These are phyloP conservation scores for Myxozyma mucilagina DNA, from an alignment of 805 yeast species.

Conservation along the genomic window DNA sequence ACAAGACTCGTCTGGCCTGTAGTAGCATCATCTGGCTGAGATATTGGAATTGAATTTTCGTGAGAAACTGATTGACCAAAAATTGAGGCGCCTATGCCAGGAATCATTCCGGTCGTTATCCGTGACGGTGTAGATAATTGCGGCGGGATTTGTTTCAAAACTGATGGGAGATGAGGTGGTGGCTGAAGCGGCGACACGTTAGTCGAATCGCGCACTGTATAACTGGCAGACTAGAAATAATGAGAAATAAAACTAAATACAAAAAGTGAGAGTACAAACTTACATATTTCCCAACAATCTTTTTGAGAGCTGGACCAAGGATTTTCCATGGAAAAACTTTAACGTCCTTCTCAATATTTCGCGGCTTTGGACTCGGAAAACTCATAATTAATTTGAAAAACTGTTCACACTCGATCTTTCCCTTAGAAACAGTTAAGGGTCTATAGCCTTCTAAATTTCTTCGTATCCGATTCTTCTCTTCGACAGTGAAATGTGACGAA, in stretches of 20 bases:
- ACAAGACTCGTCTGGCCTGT: too few species aligned
- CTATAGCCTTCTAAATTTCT: conserved; percentile 64
- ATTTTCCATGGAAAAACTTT: conserved; percentile 64
- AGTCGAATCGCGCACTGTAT: neutral
- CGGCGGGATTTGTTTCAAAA: too few species aligned
- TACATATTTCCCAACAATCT: conserved; percentile 58
- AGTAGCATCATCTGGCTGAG: too few species aligned
- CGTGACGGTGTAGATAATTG: too few species aligned
- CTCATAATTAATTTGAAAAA: conserved; percentile 57
- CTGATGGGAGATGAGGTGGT: too few species aligned
- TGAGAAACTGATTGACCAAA: too few species aligned
- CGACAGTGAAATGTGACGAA: conserved; percentile 56
- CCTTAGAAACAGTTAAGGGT: conserved; percentile 60
- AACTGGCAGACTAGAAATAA: neutral
- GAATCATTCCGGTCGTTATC: too few species aligned
- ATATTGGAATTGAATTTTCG: too few species aligned
- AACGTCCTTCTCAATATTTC: conserved; percentile 69
- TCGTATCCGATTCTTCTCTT: conserved; percentile 69
- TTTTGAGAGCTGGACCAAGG: conserved; percentile 54
- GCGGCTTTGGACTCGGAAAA: conserved; percentile 62
- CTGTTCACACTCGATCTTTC: conserved; percentile 42
- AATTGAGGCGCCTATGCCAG: too few species aligned
- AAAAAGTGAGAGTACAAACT: neutral
- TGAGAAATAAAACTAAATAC: neutral
- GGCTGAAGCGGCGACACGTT: too few species aligned